Conservation (phyloP, 2,329 filamentous ascomycete species). For the Elsinoe arachidis region DNA sequence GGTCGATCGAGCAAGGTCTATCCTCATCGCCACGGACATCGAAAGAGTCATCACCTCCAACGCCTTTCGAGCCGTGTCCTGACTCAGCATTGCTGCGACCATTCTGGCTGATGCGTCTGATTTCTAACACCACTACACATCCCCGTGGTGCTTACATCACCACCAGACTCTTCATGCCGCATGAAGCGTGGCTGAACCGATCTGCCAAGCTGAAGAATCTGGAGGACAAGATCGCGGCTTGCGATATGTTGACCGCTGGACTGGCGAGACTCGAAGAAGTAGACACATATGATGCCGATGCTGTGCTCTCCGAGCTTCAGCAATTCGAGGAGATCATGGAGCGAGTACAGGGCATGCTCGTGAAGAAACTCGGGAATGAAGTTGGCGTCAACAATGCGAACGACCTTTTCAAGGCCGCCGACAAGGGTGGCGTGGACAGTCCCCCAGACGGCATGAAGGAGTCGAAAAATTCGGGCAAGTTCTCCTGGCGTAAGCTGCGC, state of each 20-base stretch:
- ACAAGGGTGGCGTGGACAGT: constrained; percentile 29
- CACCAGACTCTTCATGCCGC: constrained; percentile 81
- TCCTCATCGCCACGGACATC: constrained; percentile 25
- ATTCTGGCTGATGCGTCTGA: constrained; percentile 93
- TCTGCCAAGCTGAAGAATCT: constrained; percentile 85
- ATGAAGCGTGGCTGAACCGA: constrained; percentile 88
- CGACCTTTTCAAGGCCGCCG: constrained; percentile 65
- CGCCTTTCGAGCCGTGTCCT: constrained; percentile 82
- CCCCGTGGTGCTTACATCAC: constrained; percentile 87
- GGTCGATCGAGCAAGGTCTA: constrained; percentile 17
- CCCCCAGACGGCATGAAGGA: constrained; percentile 35
- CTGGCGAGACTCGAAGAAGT: constrained; percentile 63
- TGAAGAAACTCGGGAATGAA: constrained; percentile 84
- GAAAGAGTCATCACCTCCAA: constrained; percentile 51
- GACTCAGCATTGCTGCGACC: constrained; percentile 82
- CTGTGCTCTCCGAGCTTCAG: constrained; percentile 90
- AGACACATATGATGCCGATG: constrained; percentile 83
- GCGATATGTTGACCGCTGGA: constrained; percentile 82
- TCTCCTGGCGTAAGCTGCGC: constrained; percentile 82
- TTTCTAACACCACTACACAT: constrained; percentile 87
- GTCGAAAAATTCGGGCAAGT: constrained; percentile 57
- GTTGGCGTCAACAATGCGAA: constrained; percentile 72
- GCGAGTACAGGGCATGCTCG: constrained; percentile 65
- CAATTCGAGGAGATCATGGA: constrained; percentile 76
- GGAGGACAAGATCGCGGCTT: constrained; percentile 89